A percentile compares a stretch with the other conserved stretches of the same genome.
These are phyloP conservation scores for Fusarium xyrophilum DNA, from an alignment of 2,329 filamentous ascomycete genomes.

Conservation along the genomic window DNA sequence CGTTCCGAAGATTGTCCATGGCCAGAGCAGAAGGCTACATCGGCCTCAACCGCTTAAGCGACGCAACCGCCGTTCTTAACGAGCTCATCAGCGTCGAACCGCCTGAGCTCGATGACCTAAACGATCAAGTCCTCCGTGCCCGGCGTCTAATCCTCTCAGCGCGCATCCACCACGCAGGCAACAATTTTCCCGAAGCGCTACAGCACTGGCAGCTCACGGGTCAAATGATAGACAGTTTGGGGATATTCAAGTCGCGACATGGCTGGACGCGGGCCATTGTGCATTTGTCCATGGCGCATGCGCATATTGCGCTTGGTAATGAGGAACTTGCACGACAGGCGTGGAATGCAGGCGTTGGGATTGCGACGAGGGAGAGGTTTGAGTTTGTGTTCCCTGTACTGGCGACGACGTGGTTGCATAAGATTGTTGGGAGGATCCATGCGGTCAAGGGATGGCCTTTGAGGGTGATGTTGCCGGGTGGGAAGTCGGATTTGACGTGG, in stretches of 20 bases:
- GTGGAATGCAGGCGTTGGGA: constrained; percentile 39
- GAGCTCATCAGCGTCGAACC: constrained; percentile 31
- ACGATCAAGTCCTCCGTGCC: constrained; percentile 45
- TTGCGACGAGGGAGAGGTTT: constrained; percentile 39
- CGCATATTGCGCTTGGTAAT: constrained; percentile 35
- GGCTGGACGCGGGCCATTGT: constrained; percentile 40
- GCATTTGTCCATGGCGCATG: constrained; percentile 43
- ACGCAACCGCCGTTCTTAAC: constrained; percentile 18
- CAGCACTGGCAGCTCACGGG: constrained; percentile 32
- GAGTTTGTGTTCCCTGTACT: constrained; percentile 45
- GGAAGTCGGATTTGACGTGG: constrained; percentile 39
- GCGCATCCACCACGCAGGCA: constrained; percentile 32
- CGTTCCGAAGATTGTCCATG: constrained; percentile 39
- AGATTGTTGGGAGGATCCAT: constrained; percentile 39
- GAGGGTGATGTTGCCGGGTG: constrained; percentile 44
- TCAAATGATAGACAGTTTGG: constrained; percentile 29
- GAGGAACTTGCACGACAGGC: constrained; percentile 13
- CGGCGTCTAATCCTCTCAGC: constrained; percentile 41
- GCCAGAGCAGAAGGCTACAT: constrained; percentile 38
- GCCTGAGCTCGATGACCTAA: constrained; percentile 39
- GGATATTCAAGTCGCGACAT: constrained; percentile 33
- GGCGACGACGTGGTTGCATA: constrained; percentile 42
- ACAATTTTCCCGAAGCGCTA: constrained; percentile 23
- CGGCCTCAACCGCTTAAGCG: constrained; percentile 25
- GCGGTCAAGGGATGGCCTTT: constrained; percentile 41